Base-by-base conservation (phyloP, 2,329 filamentous ascomycete species). In the Paraphaeosphaeria minitans region DNA sequence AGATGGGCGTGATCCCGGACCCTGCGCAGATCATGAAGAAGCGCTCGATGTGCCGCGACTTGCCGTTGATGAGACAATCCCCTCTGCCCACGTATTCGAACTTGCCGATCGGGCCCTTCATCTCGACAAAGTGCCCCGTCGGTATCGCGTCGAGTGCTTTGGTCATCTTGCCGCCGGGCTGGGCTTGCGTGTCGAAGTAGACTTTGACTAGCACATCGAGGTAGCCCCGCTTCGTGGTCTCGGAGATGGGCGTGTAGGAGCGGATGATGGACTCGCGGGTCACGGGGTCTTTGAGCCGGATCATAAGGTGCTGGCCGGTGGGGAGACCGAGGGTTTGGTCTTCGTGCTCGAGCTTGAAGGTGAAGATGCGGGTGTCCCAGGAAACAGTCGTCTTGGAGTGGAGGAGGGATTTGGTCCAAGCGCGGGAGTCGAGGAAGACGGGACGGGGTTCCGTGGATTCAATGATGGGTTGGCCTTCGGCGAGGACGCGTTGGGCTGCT, bases 1-100 rank as follows among this genome's bases (percentile, higher is more conserved):
- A 95, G 63, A 97, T 91, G 0, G 93, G 93, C n/a, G 93, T 97
- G 69, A 97, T 90, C 0, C 93, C 93, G n/a, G 87, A 91, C 6
- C 93, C 93, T 14, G 85, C 93, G 67, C 91, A 95, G 33, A 97
- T 87, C 92, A 97, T 96, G 71, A 90, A 81, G 75, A 97, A 92
- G 13, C 83, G 84, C 53, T 83, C 84, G 1, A 96, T 84, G 0
- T 67, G 76, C 10, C 88, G 80, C 57, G 81, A 74, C 21, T 80
- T 82, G 0, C 84, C 84, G 33, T 85, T 85, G 43, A 96, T 78
- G 0, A 78, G 71, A 67, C 90, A 92, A 1, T 76, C 62, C 0
- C 93, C 92, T 0, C 80, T 77, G 0, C 90, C 89, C 0, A 88
- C 79, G 68, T 97, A 97, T 68, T 90, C 86, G 63, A 97, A 94